Evolutionary conservation across 805 yeast species (phyloP).

Genomic region (Starmerella roubikii): DNA sequence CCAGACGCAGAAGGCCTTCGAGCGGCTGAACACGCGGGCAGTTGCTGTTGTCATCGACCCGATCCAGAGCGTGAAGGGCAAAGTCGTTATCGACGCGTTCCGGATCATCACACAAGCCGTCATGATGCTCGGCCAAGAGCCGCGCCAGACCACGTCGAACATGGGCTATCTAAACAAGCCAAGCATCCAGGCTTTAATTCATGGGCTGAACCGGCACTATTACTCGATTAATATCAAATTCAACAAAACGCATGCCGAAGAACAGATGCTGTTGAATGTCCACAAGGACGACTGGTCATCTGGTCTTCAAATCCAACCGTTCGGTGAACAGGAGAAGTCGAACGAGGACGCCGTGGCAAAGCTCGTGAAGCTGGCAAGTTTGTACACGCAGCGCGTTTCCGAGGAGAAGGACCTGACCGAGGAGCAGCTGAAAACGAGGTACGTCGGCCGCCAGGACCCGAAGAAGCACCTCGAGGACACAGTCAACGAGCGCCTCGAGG

Average conservation of each 20-base stretch:
- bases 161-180: conserved; percentile 93
- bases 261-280: conserved; percentile 81
- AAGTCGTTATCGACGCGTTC: conserved; percentile 97
- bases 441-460: conserved; percentile 97
- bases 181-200: conserved; percentile 89
- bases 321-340: conserved; percentile 58
- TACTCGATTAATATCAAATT: conserved; percentile 92
- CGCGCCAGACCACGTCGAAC: conserved; percentile 93
- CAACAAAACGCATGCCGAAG: conserved; percentile 81
- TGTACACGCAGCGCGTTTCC: conserved; percentile 75
- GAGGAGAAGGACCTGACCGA: conserved; percentile 83
- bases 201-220: conserved; percentile 92
- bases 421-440: conserved; percentile 85
- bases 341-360: conserved; percentile 59
- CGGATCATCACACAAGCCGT: conserved; percentile 78
- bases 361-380: conserved; percentile 81
- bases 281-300: conserved; percentile 95
- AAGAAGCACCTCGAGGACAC: conserved; percentile 90
- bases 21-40: conserved; percentile 86
- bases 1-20: conserved; percentile 94
- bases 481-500: conserved; percentile 75
- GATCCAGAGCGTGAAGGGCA: conserved; percentile 95
- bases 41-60: conserved; percentile 99
- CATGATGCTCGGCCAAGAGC: conserved; percentile 91
- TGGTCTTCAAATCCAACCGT: conserved; percentile 69